phyloP scores from a whole-genome alignment of 192 early-diverging fungal species.

The Entomortierella parvispora region DNA sequence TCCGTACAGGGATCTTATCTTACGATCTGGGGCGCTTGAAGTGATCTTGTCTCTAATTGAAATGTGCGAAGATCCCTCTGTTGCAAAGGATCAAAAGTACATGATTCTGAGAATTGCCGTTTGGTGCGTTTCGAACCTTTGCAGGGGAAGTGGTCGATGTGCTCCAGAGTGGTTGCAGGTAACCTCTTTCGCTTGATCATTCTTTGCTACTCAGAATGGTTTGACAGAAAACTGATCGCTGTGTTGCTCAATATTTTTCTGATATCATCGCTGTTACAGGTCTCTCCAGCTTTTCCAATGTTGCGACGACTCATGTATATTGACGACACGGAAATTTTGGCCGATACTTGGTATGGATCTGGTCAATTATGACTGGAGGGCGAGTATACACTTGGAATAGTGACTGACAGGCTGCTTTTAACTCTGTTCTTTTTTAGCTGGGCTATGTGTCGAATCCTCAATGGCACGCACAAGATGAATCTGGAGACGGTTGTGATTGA shows the following conservation, averaged over 20 bases:
- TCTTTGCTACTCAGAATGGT: neutral
- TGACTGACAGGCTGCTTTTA: no score
- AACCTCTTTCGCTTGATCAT: neutral
- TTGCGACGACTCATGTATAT: conserved; percentile 42
- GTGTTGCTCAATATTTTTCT: neutral
- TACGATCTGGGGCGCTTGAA: conserved; percentile 40
- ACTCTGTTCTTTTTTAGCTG: conserved; percentile 12
- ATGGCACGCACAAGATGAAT: conserved; percentile 51
- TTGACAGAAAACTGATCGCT: neutral
- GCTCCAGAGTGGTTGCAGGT: conserved; percentile 52
- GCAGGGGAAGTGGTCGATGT: conserved; percentile 40
- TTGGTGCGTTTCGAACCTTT: conserved; percentile 50
- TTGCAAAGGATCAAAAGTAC: conserved; percentile 50
- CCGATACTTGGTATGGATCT: conserved; percentile 39
- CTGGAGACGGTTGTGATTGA: conserved; percentile 42
- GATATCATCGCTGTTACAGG: conserved; percentile 10
- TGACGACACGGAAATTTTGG: conserved; percentile 48
- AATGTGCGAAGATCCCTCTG: conserved; percentile 44
- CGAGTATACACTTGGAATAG: no score
- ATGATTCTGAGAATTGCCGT: conserved; percentile 51
- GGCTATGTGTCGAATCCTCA: conserved; percentile 51
- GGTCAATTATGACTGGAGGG: no score
- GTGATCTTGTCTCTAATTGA: conserved; percentile 45
- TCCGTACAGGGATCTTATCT: conserved; percentile 45
- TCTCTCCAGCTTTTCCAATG: conserved; percentile 49